phyloP scores from a whole-genome alignment of 345 rosid genomes.

The Melaleuca quinquenervia region DNA sequence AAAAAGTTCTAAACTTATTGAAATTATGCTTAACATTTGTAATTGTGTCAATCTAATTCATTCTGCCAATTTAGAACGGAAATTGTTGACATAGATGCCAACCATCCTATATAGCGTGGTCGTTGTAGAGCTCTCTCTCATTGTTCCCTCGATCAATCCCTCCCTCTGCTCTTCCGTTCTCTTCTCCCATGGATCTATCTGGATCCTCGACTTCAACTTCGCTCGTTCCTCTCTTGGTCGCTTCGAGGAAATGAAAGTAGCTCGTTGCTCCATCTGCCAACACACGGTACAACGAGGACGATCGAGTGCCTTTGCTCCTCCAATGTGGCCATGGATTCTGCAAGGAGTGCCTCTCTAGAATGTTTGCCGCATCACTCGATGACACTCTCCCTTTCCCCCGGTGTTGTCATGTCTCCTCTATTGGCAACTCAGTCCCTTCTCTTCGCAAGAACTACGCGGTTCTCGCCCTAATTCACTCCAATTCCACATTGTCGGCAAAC shows the following conservation, averaged over 20 bases:
- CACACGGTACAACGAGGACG: conserved; percentile 85
- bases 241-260: conserved; percentile 43
- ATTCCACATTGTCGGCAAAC: conserved; percentile 17
- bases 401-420: conserved; percentile 79
- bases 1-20: too few species aligned
- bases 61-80: too few species aligned
- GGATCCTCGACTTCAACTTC: not conserved
- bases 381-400: conserved; percentile 74
- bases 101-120: too few species aligned
- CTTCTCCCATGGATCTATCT: not conserved
- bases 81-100: too few species aligned
- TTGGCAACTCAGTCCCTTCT: conserved; percentile 85
- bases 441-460: conserved; percentile 80
- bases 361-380: conserved; percentile 86
- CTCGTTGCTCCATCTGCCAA: conserved; percentile 89
- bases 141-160: not conserved
- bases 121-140: not conserved
- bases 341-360: conserved; percentile 67
- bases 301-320: conserved; percentile 77
- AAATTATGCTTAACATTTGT: too few species aligned
- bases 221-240: not conserved
- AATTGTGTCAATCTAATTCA: too few species aligned
- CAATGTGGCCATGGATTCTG: conserved; percentile 98
- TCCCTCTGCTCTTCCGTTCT: not conserved
- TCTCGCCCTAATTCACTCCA: conserved; percentile 58